Evolutionary conservation across 1,284 basidiomycete genomes (phyloP).

Genomic region (Moesziomyces aphidis): DNA sequence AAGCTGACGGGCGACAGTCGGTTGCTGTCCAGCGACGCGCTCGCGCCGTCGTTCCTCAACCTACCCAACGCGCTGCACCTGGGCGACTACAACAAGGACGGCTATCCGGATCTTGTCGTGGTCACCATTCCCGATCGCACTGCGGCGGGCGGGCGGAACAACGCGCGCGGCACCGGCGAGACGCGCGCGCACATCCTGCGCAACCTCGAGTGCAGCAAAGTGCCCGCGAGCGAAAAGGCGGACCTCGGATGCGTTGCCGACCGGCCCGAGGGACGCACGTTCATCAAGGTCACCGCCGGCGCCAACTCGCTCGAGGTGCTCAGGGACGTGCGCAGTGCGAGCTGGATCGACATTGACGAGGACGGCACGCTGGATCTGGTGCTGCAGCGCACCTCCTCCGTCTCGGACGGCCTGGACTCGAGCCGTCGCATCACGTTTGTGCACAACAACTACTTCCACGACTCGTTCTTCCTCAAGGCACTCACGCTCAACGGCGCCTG

Average conservation of each 20-base stretch:
- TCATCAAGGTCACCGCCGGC: slow-evolving; percentile 72
- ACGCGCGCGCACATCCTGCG: slow-evolving; percentile 77
- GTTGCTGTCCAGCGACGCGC: slow-evolving; percentile 75
- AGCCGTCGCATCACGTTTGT: slow-evolving; percentile 76
- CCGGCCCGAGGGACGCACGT: slow-evolving; percentile 38
- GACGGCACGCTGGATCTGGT: slow-evolving; percentile 95
- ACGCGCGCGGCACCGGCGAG: slow-evolving; percentile 54
- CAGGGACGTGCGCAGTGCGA: slow-evolving; percentile 81
- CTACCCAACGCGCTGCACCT: slow-evolving; percentile 83
- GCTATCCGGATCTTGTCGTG: slow-evolving; percentile 87
- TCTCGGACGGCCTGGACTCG: slow-evolving; percentile 39
- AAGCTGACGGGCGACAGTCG: slow-evolving; percentile 72
- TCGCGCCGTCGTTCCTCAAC: slow-evolving; percentile 69
- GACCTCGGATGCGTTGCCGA: slow-evolving; percentile 30
- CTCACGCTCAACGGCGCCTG: slow-evolving; percentile 93
- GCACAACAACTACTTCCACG: slow-evolving; percentile 98
- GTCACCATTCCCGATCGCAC: slow-evolving; percentile 72
- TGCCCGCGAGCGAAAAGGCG: slow-evolving; percentile 47
- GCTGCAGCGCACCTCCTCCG: slow-evolving; percentile 75
- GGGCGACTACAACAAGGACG: slow-evolving; percentile 93
- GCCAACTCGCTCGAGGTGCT: slow-evolving; percentile 76
- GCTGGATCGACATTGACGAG: slow-evolving; percentile 93
- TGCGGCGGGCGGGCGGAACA: slow-evolving; percentile 56
- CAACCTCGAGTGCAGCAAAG: slow-evolving; percentile 77
- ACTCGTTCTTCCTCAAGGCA: slow-evolving; percentile 98